Base-by-base conservation (phyloP, 768 basidiomycete species). In the Boletus fagicola region DNA sequence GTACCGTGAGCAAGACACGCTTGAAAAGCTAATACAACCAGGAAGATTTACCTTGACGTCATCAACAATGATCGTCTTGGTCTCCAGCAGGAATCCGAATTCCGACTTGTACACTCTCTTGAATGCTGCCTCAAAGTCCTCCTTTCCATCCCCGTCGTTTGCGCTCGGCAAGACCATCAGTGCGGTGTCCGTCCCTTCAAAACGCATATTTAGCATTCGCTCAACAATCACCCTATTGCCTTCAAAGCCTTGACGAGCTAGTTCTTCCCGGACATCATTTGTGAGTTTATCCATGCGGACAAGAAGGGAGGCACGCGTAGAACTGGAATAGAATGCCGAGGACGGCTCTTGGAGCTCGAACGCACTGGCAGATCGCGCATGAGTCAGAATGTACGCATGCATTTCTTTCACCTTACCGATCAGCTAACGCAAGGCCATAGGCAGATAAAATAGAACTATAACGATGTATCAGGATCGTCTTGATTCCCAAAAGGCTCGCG, bases 401-500 rank as follows among this genome's bases (percentile, higher is more conserved):
- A 1, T 46, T 31, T 5, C 35, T 15, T 15, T 40, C 20, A 9
- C 13, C 78, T 61, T 59, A 82, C 81, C 83, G 78, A 71, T 96
- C 92, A 4, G 94, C 92, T 10, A 94, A 79, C 9, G 92, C 92
- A n/a, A 97, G 83, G 0, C 95, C 95, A 64, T 95, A 98, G 0
- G 95, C 94, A 1, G 92, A 94, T 4, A 98, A 77, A 53, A 98
- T 91, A 7, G 94, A 96, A 52, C 92, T 94, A 70, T 94, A 93
- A 24, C 90, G 84, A 69, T 94, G 94, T 49, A 97, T 88, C 43
- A 96, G 74, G 62, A 96, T 87, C 8, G 86, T 92, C 68, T 85
- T 87, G 65, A 97, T 96, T 5, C 93, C 93, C 5, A 98, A 78
- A 8, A 92, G 77, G 24, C 80, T 78, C 0, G 94, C 95, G 49